phyloP scores from a whole-genome alignment of 2,329 filamentous ascomycete genomes.

The Xylariaceae sp. region DNA sequence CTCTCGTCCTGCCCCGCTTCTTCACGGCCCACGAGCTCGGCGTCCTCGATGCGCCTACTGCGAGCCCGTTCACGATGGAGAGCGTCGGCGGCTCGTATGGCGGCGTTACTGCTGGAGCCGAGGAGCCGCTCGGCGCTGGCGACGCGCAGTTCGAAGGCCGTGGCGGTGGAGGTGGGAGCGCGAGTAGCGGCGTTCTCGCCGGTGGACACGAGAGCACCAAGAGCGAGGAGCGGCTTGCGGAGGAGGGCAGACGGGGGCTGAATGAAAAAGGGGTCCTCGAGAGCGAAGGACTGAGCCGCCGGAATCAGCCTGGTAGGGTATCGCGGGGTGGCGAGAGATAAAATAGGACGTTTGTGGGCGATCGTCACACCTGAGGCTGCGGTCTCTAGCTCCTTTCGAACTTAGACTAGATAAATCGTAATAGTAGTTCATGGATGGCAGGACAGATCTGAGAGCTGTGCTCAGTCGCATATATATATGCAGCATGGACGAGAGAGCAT shows the following conservation, averaged over 20 bases:
- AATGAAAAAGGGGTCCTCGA: constrained; percentile 1
- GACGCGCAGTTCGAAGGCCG: too few relatives aligned
- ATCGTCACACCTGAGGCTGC: too few relatives aligned
- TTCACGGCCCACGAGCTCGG: constrained; percentile 66
- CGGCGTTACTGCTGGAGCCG: constrained; percentile 35
- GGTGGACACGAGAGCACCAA: not conserved
- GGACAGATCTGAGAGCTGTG: too few relatives aligned
- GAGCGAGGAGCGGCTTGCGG: constrained; percentile 46
- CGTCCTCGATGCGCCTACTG: constrained; percentile 74
- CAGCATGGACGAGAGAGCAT: too few relatives aligned
- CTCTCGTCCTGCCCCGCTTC: constrained; percentile 65
- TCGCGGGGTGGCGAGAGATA: constrained; percentile 4
- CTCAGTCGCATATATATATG: too few relatives aligned
- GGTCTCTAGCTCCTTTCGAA: too few relatives aligned
- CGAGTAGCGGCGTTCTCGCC: constrained; percentile 5
- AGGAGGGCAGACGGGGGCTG: constrained; percentile 41
- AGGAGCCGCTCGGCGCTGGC: not conserved
- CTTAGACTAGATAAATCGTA: too few relatives aligned
- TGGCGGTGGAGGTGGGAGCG: constrained; percentile 1
- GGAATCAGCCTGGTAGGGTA: constrained; percentile 37
- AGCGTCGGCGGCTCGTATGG: constrained; percentile 70
- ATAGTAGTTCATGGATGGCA: too few relatives aligned
- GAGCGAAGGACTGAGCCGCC: constrained; percentile 7
- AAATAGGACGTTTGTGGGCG: too few relatives aligned
- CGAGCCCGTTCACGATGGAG: constrained; percentile 77